phyloP scores from a whole-genome alignment of 148 eudicot genomes.

The Rhododendron vialii region DNA sequence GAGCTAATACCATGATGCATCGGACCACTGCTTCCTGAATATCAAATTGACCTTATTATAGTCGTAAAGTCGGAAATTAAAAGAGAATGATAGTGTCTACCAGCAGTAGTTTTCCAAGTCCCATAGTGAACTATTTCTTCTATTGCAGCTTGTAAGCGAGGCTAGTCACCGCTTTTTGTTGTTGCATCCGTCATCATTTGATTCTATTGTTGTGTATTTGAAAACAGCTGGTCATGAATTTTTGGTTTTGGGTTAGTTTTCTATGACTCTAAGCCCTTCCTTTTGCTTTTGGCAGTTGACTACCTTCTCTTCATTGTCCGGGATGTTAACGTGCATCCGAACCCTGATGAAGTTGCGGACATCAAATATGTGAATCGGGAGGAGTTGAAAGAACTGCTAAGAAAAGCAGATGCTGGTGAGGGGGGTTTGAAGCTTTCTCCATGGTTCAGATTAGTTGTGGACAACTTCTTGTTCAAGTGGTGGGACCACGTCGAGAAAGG shows the following conservation, averaged over 20 bases:
- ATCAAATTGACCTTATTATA: background rate
- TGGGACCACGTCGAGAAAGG: constrained; percentile 92
- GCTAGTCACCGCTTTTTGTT: background rate
- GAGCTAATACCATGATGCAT: background rate
- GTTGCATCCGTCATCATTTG: background rate
- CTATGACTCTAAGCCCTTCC: background rate
- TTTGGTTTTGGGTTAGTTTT: background rate
- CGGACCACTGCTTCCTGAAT: background rate
- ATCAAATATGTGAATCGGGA: constrained; percentile 66
- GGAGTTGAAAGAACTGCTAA: constrained; percentile 69
- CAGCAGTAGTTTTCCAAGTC: background rate
- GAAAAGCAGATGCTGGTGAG: constrained; percentile 91
- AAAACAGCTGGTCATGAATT: background rate
- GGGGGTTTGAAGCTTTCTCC: constrained; percentile 87
- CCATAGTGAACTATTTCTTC: background rate
- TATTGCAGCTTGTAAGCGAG: too few species aligned
- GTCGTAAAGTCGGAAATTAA: background rate
- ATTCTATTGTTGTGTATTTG: background rate
- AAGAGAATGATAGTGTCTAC: background rate
- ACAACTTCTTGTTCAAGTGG: constrained; percentile 92
- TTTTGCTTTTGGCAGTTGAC: constrained; percentile 53
- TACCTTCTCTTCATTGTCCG: constrained; percentile 81
- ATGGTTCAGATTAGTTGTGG: constrained; percentile 89
- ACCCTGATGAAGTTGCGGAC: constrained; percentile 91
- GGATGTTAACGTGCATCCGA: constrained; percentile 66